Percentiles rank a stretch among this genome's conserved stretches.
phyloP scores from a whole-genome alignment of 176 grass and related monocot species.

The Musa beccarii region DNA sequence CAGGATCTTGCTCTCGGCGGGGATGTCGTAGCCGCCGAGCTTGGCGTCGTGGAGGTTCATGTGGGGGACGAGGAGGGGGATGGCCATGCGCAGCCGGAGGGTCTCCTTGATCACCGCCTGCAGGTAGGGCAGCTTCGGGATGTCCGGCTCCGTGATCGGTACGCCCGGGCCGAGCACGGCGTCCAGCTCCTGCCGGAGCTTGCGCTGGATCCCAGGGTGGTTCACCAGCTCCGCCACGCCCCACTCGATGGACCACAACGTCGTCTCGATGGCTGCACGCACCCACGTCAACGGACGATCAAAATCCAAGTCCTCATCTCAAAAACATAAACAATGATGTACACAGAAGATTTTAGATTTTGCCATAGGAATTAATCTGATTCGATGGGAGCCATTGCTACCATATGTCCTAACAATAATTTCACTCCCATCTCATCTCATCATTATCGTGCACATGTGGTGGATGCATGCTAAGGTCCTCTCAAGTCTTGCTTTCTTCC shows the following conservation, averaged over 20 bases:
- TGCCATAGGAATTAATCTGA: too few species aligned
- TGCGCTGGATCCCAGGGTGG: slow-evolving; percentile 5
- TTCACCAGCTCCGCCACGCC: slow-evolving; percentile 9
- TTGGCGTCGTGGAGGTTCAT: slow-evolving; percentile 18
- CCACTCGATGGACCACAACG: slow-evolving; percentile 17
- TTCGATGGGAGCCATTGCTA: too few species aligned
- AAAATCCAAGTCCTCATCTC: too few species aligned
- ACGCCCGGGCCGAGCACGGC: slow-evolving; percentile 34
- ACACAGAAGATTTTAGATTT: too few species aligned
- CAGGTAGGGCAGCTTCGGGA: slow-evolving; percentile 68
- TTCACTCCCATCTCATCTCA: too few species aligned
- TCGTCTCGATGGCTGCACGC: slow-evolving; percentile 45
- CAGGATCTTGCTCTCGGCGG: slow-evolving; percentile 16
- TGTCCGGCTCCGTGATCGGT: slow-evolving; percentile 76
- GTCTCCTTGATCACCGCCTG: slow-evolving; percentile 94
- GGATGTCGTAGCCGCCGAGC: slow-evolving; percentile 12
- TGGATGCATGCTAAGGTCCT: too few species aligned
- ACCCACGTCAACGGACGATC: too few species aligned
- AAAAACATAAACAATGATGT: too few species aligned
- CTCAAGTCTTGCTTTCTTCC: too few species aligned
- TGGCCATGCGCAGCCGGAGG: slow-evolving; percentile 51
- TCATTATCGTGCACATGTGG: too few species aligned
- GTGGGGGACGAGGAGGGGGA: slow-evolving; percentile 14
- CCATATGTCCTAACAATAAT: too few species aligned
- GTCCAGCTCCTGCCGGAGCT: slow-evolving; percentile 4